Percentiles rank a stretch among this genome's conserved stretches.
These are phyloP conservation scores for Globisporangium paroecandrum DNA, from an alignment of 352 stramenopile genomes.

Conservation along the genomic window DNA sequence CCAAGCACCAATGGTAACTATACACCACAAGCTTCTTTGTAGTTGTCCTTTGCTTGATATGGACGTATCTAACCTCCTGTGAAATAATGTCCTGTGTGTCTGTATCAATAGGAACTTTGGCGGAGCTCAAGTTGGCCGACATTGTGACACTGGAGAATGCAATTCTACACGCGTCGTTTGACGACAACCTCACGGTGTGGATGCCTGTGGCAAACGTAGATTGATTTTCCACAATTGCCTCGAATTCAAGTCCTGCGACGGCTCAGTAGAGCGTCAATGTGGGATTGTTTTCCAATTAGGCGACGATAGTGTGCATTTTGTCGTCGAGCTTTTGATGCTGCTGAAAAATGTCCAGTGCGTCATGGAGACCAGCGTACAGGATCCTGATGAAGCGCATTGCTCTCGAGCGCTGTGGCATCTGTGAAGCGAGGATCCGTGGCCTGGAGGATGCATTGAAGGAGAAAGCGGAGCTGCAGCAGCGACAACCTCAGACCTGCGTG, in stretches of 20 bases:
- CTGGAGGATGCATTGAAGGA: background rate
- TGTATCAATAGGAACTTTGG: background rate
- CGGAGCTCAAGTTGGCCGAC: background rate
- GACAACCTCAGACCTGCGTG: background rate
- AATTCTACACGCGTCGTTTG: constrained; percentile 3
- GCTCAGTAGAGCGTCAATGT: background rate
- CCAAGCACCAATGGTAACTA: background rate
- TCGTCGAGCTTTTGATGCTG: background rate
- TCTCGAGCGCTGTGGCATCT: background rate
- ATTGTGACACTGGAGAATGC: background rate
- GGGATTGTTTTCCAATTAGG: background rate
- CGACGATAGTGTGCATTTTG: background rate
- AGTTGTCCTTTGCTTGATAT: no score
- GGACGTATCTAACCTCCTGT: no score
- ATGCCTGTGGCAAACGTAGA: background rate
- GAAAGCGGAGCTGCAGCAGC: background rate
- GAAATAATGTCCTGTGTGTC: no score
- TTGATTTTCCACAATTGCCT: background rate
- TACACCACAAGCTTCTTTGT: background rate
- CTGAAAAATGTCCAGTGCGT: background rate
- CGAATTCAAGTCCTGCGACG: background rate
- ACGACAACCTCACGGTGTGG: background rate
- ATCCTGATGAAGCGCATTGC: background rate
- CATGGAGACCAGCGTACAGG: background rate
- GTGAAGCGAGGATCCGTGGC: background rate